These are phyloP conservation scores for Bruguiera gymnorhiza DNA, from an alignment of 345 rosid species.

Conservation along the genomic window DNA sequence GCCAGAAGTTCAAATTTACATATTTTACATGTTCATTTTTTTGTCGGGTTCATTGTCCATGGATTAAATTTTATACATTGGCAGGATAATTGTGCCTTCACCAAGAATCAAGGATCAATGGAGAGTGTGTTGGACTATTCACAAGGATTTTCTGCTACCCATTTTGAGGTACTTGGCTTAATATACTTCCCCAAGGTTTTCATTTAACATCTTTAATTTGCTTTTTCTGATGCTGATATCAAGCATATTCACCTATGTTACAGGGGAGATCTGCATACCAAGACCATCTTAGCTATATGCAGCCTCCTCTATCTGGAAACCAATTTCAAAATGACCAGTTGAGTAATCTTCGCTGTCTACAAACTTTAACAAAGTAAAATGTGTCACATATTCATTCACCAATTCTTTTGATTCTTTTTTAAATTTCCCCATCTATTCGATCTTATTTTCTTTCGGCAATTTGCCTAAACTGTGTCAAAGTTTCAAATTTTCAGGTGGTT, in stretches of 20 bases:
- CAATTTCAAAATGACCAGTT: constrained; percentile 53
- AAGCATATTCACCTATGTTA: constrained; percentile 5
- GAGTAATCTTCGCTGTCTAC: constrained; percentile 8
- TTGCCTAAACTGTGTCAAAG: not conserved
- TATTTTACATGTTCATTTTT: constrained; percentile 1
- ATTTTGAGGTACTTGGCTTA: constrained; percentile 49
- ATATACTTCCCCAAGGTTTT: too few relatives aligned
- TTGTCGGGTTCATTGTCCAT: not conserved
- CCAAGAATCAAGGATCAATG: constrained; percentile 42
- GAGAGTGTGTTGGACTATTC: constrained; percentile 58
- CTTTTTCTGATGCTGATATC: constrained; percentile 5
- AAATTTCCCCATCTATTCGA: not conserved
- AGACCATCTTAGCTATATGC: constrained; percentile 37
- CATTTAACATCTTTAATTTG: too few relatives aligned
- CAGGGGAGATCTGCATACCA: constrained; percentile 54
- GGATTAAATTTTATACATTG: not conserved
- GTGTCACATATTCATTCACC: not conserved
- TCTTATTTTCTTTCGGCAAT: not conserved
- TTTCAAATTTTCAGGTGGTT: constrained; percentile 42
- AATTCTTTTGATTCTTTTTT: not conserved
- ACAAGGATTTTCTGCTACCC: constrained; percentile 64
- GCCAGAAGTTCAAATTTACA: not conserved
- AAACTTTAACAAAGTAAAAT: too few relatives aligned
- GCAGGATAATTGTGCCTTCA: constrained; percentile 38
- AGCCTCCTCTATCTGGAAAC: constrained; percentile 39